Conservation (phyloP, 345 rosid genomes). For the Eucalyptus marginata region DNA sequence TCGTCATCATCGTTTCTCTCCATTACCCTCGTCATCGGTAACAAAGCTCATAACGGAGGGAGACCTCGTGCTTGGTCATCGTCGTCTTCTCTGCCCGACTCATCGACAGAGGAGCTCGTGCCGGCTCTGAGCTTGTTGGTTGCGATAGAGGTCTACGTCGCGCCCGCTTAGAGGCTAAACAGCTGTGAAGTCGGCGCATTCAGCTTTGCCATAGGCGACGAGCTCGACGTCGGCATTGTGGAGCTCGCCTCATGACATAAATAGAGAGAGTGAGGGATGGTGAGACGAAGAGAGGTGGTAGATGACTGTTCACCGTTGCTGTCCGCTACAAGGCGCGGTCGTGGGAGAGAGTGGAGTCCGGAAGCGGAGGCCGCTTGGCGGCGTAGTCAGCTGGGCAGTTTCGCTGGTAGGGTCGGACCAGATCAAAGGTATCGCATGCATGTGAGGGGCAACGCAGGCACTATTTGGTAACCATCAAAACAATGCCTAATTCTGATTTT, state of each 20-base stretch:
- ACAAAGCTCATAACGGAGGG: not conserved
- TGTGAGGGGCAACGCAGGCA: too few relatives aligned
- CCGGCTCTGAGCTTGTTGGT: rapidly evolving
- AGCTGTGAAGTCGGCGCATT: rapidly evolving
- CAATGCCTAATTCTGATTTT: too few relatives aligned
- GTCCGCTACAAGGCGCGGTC: not conserved
- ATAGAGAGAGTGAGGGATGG: not conserved
- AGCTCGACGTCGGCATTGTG: not conserved
- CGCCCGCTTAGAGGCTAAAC: too few relatives aligned
- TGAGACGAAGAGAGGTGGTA: not conserved
- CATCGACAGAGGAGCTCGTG: not conserved
- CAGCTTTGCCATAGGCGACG: too few relatives aligned
- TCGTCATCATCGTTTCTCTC: not conserved
- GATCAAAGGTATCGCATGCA: too few relatives aligned
- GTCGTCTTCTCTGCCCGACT: not conserved
- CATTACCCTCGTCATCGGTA: not conserved
- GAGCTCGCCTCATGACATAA: not conserved
- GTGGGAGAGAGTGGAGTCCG: not conserved
- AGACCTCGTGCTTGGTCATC: not conserved
- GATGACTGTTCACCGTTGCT: not conserved
- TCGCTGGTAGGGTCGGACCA: not conserved
- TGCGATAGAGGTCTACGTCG: too few relatives aligned
- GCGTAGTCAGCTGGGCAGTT: not conserved
- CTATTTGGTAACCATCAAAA: too few relatives aligned
- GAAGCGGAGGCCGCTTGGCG: not conserved